Conservation (phyloP, 306 rosid genomes). For the cucumber (Cucumis sativus) region DNA sequence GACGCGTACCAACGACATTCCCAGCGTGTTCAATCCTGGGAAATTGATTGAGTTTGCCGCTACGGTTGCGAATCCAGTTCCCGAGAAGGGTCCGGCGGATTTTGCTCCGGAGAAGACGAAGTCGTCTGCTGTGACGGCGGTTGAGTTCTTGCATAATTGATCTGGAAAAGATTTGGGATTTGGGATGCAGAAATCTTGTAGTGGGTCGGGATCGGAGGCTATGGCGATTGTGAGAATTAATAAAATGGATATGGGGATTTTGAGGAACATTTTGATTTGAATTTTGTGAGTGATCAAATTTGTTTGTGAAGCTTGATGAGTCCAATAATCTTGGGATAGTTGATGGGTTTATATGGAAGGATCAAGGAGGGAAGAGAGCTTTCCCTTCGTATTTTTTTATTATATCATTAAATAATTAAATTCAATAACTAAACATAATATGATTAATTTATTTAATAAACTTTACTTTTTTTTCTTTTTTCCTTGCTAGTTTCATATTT, state of each 20-base stretch:
- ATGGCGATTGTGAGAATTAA: conserved; percentile 8
- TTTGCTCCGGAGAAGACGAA: conserved; percentile 52
- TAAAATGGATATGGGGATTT: conserved; percentile 14
- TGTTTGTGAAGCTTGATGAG: background rate
- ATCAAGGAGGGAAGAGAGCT: background rate
- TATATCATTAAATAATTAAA: too few relatives aligned
- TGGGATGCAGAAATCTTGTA: conserved; percentile 87
- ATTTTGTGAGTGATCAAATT: background rate
- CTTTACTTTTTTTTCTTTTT: too few relatives aligned
- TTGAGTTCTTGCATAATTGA: conserved; percentile 43
- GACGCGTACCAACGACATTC: conserved; percentile 65
- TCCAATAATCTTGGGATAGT: background rate
- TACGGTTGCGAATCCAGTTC: conserved; percentile 42
- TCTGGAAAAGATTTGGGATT: conserved; percentile 24
- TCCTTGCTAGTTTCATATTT: too few relatives aligned
- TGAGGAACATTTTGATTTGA: conserved; percentile 29
- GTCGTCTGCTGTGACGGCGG: conserved; percentile 52
- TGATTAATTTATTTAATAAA: too few relatives aligned
- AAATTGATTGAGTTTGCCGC: conserved; percentile 42
- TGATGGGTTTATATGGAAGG: background rate
- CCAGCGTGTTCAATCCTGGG: conserved; percentile 79
- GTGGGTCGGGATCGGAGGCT: conserved; percentile 87
- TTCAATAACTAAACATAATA: too few relatives aligned
- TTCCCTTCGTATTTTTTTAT: too few relatives aligned
- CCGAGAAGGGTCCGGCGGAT: conserved; percentile 44